A percentile compares a stretch with the other conserved stretches of the same genome.
Evolutionary conservation across 495 filamentous ascomycete genomes (phyloP).

Genomic region (Daldinia vernicosa): DNA sequence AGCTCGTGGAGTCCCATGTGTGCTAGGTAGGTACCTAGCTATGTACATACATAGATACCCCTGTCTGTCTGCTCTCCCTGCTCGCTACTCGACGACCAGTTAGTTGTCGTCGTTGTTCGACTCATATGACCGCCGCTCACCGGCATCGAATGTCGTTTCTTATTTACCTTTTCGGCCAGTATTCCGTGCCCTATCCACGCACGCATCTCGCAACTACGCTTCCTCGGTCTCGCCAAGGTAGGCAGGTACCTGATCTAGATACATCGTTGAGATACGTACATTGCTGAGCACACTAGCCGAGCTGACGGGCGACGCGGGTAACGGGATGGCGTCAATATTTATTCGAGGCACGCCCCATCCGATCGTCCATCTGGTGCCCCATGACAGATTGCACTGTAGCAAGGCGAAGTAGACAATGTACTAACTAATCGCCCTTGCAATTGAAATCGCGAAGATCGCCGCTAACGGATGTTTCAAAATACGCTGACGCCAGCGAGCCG

Average conservation of each 20-base stretch:
- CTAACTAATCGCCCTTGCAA: slow-evolving; percentile 1
- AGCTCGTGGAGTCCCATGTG: slow-evolving; percentile 34
- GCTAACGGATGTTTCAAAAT: slow-evolving; percentile 25
- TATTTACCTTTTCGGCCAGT: slow-evolving; percentile 34
- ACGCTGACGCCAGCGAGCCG: slow-evolving; percentile 32
- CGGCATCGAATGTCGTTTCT: slow-evolving; percentile 20
- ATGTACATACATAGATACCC: slow-evolving; percentile 1
- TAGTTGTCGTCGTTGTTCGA: not conserved
- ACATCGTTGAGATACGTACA: not conserved
- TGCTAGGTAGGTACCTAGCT: no score
- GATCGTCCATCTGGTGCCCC: slow-evolving; percentile 25
- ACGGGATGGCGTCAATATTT: slow-evolving; percentile 30
- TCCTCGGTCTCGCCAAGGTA: not conserved
- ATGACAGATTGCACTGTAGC: slow-evolving; percentile 19
- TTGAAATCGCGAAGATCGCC: slow-evolving; percentile 25
- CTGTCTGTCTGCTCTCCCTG: slow-evolving; percentile 12
- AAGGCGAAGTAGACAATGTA: not conserved
- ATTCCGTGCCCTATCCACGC: slow-evolving; percentile 19
- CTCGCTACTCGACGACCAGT: not conserved
- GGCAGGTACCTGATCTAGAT: not conserved
- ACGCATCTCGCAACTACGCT: not conserved
- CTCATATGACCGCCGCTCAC: slow-evolving; percentile 5
- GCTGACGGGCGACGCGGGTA: slow-evolving; percentile 15
- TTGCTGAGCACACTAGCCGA: slow-evolving; percentile 7
- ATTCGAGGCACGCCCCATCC: slow-evolving; percentile 17